Conservation (phyloP, 2,329 filamentous ascomycete genomes). For the Aspergillus bombycis region DNA sequence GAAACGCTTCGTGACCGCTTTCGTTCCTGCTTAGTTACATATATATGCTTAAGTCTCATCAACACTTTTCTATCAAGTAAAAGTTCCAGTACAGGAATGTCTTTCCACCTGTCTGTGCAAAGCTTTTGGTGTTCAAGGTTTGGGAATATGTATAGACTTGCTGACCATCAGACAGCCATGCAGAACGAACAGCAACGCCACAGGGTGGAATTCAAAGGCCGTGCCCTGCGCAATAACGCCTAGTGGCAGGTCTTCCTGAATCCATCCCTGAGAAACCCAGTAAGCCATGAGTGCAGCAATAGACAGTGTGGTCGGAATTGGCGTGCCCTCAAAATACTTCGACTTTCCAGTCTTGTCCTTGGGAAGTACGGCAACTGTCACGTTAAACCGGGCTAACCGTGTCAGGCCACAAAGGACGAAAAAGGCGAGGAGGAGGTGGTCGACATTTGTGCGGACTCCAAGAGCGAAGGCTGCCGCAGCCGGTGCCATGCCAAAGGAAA, state of each 20-base stretch:
- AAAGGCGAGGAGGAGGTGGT: slow-evolving; percentile 78
- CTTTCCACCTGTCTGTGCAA: slow-evolving; percentile 14
- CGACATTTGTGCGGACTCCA: slow-evolving; percentile 79
- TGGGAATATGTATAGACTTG: slow-evolving; percentile 92
- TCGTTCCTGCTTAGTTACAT: slow-evolving; percentile 12
- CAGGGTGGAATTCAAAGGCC: slow-evolving; percentile 79
- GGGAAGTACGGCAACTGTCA: slow-evolving; percentile 84
- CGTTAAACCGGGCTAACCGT: slow-evolving; percentile 94
- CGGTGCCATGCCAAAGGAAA: slow-evolving; percentile 92
- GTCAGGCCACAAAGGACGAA: slow-evolving; percentile 96
- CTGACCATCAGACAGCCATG: slow-evolving; percentile 95
- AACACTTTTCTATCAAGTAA: slow-evolving; percentile 23
- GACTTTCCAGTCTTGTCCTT: slow-evolving; percentile 92
- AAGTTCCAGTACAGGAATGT: slow-evolving; percentile 16
- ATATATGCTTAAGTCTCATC: slow-evolving; percentile 23
- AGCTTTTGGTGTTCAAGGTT: slow-evolving; percentile 57
- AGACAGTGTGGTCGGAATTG: slow-evolving; percentile 85
- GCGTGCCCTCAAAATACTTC: slow-evolving; percentile 94
- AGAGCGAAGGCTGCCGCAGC: slow-evolving; percentile 86
- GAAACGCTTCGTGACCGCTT: slow-evolving; percentile 17
- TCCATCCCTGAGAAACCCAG: slow-evolving; percentile 81
- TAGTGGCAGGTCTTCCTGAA: slow-evolving; percentile 75
- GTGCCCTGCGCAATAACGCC: slow-evolving; percentile 71
- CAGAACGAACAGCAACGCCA: slow-evolving; percentile 77
- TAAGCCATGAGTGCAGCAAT: slow-evolving; percentile 85